phyloP scores from a whole-genome alignment of 345 rosid species.

The Odontarrhena argentea region DNA sequence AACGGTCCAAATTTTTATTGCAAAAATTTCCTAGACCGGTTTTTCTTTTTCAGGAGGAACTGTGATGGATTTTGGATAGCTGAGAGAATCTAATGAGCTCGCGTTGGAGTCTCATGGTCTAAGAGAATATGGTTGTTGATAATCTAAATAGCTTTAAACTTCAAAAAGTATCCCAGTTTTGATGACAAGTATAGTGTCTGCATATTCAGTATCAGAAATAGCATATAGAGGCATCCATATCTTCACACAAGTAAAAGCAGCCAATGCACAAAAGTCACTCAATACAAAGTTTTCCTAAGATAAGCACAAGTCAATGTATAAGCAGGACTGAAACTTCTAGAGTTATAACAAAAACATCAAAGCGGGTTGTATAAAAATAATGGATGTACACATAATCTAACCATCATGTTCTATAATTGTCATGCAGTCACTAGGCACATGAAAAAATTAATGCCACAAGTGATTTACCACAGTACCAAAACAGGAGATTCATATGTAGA shows the following conservation, averaged over 20 bases:
- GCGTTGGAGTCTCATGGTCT: too few species aligned
- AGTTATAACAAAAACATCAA: neutral
- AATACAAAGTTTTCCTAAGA: conserved; percentile 85
- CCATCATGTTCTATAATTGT: neutral
- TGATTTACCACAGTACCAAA: conserved; percentile 4
- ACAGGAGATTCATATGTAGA: neutral
- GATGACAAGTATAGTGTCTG: neutral
- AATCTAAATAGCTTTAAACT: conserved; percentile 92
- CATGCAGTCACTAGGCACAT: neutral
- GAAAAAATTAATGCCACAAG: neutral
- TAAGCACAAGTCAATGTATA: neutral
- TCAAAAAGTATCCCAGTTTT: conserved; percentile 2
- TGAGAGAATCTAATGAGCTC: too few species aligned
- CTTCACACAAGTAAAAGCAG: conserved; percentile 98
- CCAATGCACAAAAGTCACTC: conserved; percentile 97
- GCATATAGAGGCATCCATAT: conserved; percentile 42
- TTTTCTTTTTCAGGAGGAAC: too few species aligned
- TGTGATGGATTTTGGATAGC: conserved; percentile 62
- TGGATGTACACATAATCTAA: conserved; percentile 17
- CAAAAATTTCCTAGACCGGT: too few species aligned
- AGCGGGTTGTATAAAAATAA: neutral
- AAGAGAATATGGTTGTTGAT: conserved; percentile 62
- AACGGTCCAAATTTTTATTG: too few species aligned
- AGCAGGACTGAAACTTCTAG: neutral
- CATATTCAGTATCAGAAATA: neutral